phyloP scores from a whole-genome alignment of 371 early-diverging fungal species.

The Mortierella sp. region DNA sequence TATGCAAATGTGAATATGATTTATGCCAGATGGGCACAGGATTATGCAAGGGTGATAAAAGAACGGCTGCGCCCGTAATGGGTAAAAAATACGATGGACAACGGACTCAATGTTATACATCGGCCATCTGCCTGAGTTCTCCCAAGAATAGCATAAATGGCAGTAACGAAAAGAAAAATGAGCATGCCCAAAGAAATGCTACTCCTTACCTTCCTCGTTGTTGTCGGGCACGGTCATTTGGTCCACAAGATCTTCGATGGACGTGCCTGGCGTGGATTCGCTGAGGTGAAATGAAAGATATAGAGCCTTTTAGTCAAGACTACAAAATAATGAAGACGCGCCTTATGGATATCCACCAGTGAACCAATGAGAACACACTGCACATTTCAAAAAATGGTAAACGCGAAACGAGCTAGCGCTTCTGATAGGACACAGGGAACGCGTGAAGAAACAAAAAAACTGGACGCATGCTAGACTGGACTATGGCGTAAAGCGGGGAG shows the following conservation, averaged over 20 bases:
- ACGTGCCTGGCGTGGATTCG: slow-evolving; percentile 34
- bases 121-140: too few relatives aligned
- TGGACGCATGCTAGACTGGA: too few relatives aligned
- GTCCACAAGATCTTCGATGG: slow-evolving; percentile 41
- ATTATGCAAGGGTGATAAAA: neutral
- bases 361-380: too few relatives aligned
- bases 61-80: neutral
- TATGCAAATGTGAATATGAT: too few relatives aligned
- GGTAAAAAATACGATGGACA: too few relatives aligned
- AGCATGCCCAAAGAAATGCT: neutral
- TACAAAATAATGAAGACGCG: neutral
- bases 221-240: slow-evolving; percentile 40
- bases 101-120: too few relatives aligned
- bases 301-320: neutral
- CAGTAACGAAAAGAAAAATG: neutral
- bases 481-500: too few relatives aligned
- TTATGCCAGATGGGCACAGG: neutral
- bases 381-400: too few relatives aligned
- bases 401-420: too few relatives aligned
- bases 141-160: neutral
- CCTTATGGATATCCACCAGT: too few relatives aligned
- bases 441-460: too few relatives aligned
- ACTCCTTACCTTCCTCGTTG: slow-evolving; percentile 25
- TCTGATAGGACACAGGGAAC: too few relatives aligned
- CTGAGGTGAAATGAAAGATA: neutral